These are phyloP conservation scores for Phylloporus sp. DNA, from an alignment of 768 basidiomycete genomes.

Conservation along the genomic window DNA sequence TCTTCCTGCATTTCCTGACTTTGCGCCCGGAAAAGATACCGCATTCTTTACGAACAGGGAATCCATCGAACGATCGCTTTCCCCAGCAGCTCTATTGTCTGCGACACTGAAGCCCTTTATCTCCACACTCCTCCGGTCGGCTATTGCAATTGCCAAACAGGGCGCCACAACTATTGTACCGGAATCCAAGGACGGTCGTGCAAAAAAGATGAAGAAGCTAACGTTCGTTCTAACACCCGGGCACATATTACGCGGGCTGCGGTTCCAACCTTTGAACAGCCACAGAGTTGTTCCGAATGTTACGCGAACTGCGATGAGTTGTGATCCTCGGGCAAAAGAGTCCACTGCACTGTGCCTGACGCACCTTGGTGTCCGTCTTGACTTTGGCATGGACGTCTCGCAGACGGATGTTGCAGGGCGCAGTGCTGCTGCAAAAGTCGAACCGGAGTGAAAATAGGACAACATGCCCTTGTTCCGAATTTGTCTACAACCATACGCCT, in stretches of 20 bases:
- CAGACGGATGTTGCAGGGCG: background rate
- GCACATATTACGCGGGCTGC: constrained; percentile 39
- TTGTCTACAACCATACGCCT: background rate
- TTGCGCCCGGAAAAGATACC: constrained; percentile 6
- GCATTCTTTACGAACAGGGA: constrained; percentile 12
- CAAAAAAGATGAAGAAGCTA: constrained; percentile 23
- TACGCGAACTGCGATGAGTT: constrained; percentile 1
- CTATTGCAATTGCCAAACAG: constrained; percentile 28
- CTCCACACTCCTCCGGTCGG: constrained; percentile 32
- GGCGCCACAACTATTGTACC: constrained; percentile 28
- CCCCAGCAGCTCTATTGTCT: constrained; percentile 37
- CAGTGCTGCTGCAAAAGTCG: constrained; percentile 5
- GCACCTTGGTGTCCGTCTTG: constrained; percentile 27
- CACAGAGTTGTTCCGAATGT: background rate
- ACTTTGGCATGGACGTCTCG: constrained; percentile 13
- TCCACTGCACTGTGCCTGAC: constrained; percentile 29
- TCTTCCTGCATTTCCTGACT: constrained; percentile 20
- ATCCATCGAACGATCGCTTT: constrained; percentile 25
- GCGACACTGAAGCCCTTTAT: constrained; percentile 31
- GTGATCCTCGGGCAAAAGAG: constrained; percentile 10
- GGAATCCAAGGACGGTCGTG: constrained; percentile 14
- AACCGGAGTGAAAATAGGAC: constrained; percentile 4
- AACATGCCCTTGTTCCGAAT: background rate
- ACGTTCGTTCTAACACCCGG: constrained; percentile 35
- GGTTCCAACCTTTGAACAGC: constrained; percentile 6